Evolutionary conservation across 345 rosid genomes (phyloP).

Genomic region (Brassica incana): DNA sequence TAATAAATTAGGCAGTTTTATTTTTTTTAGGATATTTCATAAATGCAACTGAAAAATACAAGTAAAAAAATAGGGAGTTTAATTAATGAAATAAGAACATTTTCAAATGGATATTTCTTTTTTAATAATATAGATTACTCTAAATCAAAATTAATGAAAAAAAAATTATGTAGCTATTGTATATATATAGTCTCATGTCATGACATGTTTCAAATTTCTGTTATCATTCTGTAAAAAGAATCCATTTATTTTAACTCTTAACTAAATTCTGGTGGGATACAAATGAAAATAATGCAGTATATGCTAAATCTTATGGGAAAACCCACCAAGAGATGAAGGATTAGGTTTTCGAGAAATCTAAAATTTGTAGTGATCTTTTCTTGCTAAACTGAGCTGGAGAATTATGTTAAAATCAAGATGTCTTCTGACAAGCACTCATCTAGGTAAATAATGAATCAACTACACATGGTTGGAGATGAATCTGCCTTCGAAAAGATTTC

Average conservation of each 20-base stretch:
- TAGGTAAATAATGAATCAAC: background rate
- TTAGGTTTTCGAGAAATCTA: background rate
- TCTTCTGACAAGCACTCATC: background rate
- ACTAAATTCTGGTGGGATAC: background rate
- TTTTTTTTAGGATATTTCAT: too few relatives aligned
- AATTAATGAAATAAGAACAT: too few relatives aligned
- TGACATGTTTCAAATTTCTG: background rate
- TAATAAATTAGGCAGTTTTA: too few relatives aligned
- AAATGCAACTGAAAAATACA: too few relatives aligned
- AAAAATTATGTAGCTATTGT: background rate
- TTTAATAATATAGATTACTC: background rate
- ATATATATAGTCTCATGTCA: background rate
- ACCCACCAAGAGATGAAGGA: background rate
- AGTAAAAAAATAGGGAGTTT: too few relatives aligned
- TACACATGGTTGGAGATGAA: background rate
- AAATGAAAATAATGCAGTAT: background rate
- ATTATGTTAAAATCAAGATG: background rate
- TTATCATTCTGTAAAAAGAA: background rate
- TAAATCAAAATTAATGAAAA: background rate
- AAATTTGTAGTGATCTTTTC: background rate
- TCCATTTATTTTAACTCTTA: background rate
- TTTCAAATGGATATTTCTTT: too few relatives aligned
- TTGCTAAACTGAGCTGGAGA: background rate
- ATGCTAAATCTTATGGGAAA: background rate
- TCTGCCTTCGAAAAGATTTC: background rate